A percentile compares a stretch with the other conserved stretches of the same genome.
Conservation (phyloP, 2,329 filamentous ascomycete species). For the Fusarium sp. region DNA sequence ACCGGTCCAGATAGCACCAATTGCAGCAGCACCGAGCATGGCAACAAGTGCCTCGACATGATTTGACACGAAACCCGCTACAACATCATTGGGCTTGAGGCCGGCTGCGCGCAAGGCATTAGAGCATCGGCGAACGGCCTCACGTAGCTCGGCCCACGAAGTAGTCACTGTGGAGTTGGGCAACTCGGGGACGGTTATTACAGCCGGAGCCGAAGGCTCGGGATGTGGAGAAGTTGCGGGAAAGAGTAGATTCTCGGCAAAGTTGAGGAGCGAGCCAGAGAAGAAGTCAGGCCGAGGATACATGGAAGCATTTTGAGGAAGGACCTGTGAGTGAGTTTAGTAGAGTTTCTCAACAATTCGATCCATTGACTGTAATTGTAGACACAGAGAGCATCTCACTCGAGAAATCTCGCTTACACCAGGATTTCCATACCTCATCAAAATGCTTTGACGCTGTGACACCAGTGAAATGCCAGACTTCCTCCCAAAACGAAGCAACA, state of each 20-base stretch:
- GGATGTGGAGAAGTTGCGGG: constrained; percentile 61
- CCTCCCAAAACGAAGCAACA: constrained; percentile 82
- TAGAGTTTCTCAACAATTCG: background rate
- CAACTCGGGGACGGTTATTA: constrained; percentile 84
- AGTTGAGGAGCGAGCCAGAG: constrained; percentile 81
- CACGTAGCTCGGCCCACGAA: constrained; percentile 83
- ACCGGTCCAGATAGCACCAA: constrained; percentile 93
- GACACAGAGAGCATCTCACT: constrained; percentile 12
- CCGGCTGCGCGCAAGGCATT: constrained; percentile 75
- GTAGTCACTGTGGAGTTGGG: constrained; percentile 66
- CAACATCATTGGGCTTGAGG: constrained; percentile 65
- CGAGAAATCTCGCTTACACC: background rate
- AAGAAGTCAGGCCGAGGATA: constrained; percentile 93
- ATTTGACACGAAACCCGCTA: constrained; percentile 87
- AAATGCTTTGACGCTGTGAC: constrained; percentile 75
- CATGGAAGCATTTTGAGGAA: constrained; percentile 75
- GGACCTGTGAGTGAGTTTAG: constrained; percentile 63
- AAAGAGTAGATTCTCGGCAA: constrained; percentile 93
- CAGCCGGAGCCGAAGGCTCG: constrained; percentile 71
- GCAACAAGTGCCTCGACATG: constrained; percentile 88
- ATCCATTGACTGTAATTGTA: background rate
- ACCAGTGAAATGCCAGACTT: constrained; percentile 85
- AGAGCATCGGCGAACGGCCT: constrained; percentile 79
- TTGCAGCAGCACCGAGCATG: constrained; percentile 83
- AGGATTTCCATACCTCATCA: constrained; percentile 61